Conservation (phyloP, 805 yeast species). For the Pichia occidentalis region DNA sequence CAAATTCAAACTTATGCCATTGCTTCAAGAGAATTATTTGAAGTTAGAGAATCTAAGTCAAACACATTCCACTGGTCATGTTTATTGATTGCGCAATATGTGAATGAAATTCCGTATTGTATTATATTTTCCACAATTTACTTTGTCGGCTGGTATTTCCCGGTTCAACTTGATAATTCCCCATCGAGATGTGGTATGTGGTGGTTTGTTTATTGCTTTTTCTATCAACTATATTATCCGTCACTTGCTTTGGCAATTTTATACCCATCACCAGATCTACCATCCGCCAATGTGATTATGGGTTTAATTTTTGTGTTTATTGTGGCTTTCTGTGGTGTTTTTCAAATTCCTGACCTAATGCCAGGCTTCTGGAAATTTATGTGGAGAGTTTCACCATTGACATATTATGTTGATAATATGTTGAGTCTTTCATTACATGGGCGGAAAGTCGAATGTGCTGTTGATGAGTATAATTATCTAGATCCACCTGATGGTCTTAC, state of each 20-base stretch:
- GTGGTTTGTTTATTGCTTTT: constrained; percentile 30
- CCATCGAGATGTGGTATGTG: constrained; percentile 43
- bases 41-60: constrained; percentile 63
- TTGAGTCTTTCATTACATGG: constrained; percentile 45
- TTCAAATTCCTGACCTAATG: constrained; percentile 49
- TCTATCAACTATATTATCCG: constrained; percentile 40
- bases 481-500: constrained; percentile 56
- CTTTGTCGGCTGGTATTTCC: constrained; percentile 34
- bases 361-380: constrained; percentile 84
- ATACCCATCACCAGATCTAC: constrained; percentile 58
- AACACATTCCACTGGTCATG: constrained; percentile 70
- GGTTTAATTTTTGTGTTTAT: constrained; percentile 51
- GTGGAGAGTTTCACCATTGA: constrained; percentile 68
- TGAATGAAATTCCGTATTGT: constrained; percentile 58
- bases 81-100: constrained; percentile 45
- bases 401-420: constrained; percentile 56
- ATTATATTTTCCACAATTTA: constrained; percentile 43
- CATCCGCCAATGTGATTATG: constrained; percentile 56
- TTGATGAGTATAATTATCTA: constrained; percentile 42
- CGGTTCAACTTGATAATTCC: constrained; percentile 30
- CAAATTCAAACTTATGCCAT: constrained; percentile 59
- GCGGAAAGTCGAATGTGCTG: constrained; percentile 43
- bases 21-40: constrained; percentile 53
- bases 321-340: constrained; percentile 64
- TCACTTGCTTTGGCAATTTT: constrained; percentile 48